Base-by-base conservation (phyloP, 2,329 filamentous ascomycete species). In the Diaporthe vexans region DNA sequence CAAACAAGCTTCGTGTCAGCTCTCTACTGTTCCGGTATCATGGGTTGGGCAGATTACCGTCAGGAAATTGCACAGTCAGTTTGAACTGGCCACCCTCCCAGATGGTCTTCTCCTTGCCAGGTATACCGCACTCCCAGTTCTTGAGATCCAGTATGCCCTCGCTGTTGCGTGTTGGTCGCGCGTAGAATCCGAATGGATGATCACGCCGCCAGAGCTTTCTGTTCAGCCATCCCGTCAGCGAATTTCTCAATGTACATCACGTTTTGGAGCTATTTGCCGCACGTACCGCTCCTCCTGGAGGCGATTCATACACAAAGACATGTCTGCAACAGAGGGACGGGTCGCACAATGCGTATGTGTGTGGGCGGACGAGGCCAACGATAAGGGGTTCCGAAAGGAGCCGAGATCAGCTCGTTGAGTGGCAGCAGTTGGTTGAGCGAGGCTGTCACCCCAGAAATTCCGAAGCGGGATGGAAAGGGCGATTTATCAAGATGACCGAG, bases 71-170 rank as follows among this genome's bases (percentile, higher is more conserved):
- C 79, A 99, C 93, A 74, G 94, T 95, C 74, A 99, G 87, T 87
- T 98, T 99, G 87, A 98, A 98, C 15, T 98, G 86, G 1, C 97
- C 97, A n/a, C 95, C 95, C 81, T 97, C 95, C 97, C 97, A 99
- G 29, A 98, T 92, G 0, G 97, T 99, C 87, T 97, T 97, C 75
- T 97, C 93, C 83, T 98, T 98, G 80, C 97, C 97, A 4, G 97
- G 97, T 57, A 99, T 94, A 57, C 95, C 95, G 81, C 97, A 98
- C 80, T 98, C 95, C 97, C 97, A 99, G 77, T 92, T 91, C 89
- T 98, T 98, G 77, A 99, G 88, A 81, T 99, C 97, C 70, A 98
- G 89, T 1, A 95, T 91, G 72, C 95, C 95, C 78, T 94, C 90
- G 24, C 92, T 84, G 76, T 91, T 95, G 79, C 96, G 94, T 76